phyloP scores from a whole-genome alignment of 1,284 basidiomycete species.

The Cryptococcus deneoformans region DNA sequence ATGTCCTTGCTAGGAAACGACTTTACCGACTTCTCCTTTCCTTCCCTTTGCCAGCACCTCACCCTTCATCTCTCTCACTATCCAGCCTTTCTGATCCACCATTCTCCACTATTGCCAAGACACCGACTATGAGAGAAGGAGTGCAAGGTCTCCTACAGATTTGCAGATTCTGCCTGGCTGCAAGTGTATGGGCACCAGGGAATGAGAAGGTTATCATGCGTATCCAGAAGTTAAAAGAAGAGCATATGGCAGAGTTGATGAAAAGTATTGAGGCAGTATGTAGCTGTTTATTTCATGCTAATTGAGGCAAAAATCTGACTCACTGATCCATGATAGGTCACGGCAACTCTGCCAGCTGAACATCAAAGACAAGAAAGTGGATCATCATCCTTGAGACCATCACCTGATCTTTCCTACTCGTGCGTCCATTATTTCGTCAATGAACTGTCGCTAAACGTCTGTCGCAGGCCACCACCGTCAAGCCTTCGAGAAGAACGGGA shows the following conservation, averaged over 20 bases:
- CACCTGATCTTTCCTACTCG: slow-evolving; percentile 11
- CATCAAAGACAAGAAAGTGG: slow-evolving; percentile 10
- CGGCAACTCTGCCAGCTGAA: slow-evolving; percentile 29
- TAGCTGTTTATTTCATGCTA: background rate
- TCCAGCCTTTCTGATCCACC: slow-evolving; percentile 40
- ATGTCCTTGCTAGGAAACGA: slow-evolving; percentile 31
- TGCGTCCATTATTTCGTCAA: slow-evolving; percentile 1
- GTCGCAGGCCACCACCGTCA: slow-evolving; percentile 16
- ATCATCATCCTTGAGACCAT: slow-evolving; percentile 9
- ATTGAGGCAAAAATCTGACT: background rate
- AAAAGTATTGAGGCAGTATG: slow-evolving; percentile 44
- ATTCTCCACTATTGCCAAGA: slow-evolving; percentile 38
- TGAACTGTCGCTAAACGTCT: background rate
- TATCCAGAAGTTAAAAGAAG: slow-evolving; percentile 43
- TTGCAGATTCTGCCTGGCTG: slow-evolving; percentile 36
- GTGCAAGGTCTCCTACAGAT: slow-evolving; percentile 33
- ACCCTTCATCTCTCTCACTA: slow-evolving; percentile 31
- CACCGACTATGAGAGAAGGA: slow-evolving; percentile 30
- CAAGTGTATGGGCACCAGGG: slow-evolving; percentile 38
- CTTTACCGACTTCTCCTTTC: slow-evolving; percentile 43
- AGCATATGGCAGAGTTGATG: slow-evolving; percentile 45
- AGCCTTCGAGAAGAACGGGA: slow-evolving; percentile 35
- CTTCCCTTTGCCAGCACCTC: slow-evolving; percentile 37
- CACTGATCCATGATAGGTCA: slow-evolving; percentile 21
- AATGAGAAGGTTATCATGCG: slow-evolving; percentile 46